These are phyloP conservation scores for Oldenlandia corymbosa DNA, from an alignment of 257 asterid species.

Conservation along the genomic window DNA sequence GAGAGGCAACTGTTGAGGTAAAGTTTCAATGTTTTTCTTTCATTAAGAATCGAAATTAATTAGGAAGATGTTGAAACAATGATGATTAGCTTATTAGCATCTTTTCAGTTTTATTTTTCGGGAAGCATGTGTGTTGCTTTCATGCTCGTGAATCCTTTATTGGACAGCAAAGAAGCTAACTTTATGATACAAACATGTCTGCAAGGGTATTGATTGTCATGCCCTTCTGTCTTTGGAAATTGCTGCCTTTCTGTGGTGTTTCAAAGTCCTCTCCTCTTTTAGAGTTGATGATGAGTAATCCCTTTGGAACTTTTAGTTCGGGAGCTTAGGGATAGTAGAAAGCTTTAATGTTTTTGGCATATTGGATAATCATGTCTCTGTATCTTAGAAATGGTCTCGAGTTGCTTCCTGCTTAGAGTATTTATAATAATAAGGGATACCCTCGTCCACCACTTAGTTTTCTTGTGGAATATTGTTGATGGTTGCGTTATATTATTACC, in stretches of 20 bases:
- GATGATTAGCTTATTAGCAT: neutral
- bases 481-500: too few relatives aligned
- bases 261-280: neutral
- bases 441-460: neutral
- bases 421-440: neutral
- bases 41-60: neutral
- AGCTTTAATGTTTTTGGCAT: neutral
- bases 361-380: neutral
- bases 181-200: too few relatives aligned
- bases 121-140: too few relatives aligned
- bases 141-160: too few relatives aligned
- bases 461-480: slow-evolving; percentile 18
- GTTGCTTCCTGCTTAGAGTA: neutral
- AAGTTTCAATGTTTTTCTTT: slow-evolving; percentile 1
- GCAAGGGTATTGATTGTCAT: neutral
- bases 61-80: neutral
- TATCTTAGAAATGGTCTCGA: neutral
- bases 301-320: neutral
- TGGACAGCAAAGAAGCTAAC: too few relatives aligned
- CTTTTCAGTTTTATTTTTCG: too few relatives aligned
- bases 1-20: slow-evolving; percentile 75
- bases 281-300: neutral
- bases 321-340: neutral
- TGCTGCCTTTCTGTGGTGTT: neutral
- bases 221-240: neutral